Evolutionary conservation across 148 eudicot species (phyloP).

Genomic region (Polygonum aviculare): DNA sequence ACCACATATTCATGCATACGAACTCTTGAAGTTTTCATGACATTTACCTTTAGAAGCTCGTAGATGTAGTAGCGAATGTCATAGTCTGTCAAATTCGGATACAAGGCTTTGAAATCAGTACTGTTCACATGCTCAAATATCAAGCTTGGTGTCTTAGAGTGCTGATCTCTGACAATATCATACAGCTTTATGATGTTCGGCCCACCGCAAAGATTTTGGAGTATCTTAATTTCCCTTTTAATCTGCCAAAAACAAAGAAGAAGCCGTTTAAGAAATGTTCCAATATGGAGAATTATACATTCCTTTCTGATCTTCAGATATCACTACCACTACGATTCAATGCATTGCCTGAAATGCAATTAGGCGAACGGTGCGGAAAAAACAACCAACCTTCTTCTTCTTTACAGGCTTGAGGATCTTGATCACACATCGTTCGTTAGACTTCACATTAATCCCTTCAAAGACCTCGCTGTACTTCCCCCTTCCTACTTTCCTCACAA

Average conservation of each 20-base stretch:
- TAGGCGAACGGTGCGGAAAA: not conserved
- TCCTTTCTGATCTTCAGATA: not conserved
- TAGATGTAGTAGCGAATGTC: slow-evolving; percentile 97
- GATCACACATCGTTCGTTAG: slow-evolving; percentile 72
- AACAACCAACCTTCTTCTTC: slow-evolving; percentile 66
- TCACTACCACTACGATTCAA: not conserved
- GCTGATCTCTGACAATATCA: slow-evolving; percentile 89
- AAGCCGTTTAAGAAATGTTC: not conserved
- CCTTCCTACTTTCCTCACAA: slow-evolving; percentile 93
- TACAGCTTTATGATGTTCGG: slow-evolving; percentile 75
- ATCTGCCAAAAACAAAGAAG: slow-evolving; percentile 37
- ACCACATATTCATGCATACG: not conserved
- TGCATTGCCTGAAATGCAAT: not conserved
- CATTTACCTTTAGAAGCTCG: slow-evolving; percentile 79
- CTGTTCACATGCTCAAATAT: slow-evolving; percentile 89
- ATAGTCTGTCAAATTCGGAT: slow-evolving; percentile 87
- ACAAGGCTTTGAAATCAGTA: slow-evolving; percentile 88
- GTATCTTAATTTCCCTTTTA: slow-evolving; percentile 88
- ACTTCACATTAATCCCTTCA: slow-evolving; percentile 83
- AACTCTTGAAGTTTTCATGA: not conserved
- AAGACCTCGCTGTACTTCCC: slow-evolving; percentile 98
- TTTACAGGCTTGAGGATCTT: slow-evolving; percentile 96
- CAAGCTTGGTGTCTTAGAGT: slow-evolving; percentile 94
- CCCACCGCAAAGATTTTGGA: slow-evolving; percentile 89
- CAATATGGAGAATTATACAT: not conserved